Evolutionary conservation across 176 grass and related monocot species (phyloP).

Genomic region (Avena eriantha): DNA sequence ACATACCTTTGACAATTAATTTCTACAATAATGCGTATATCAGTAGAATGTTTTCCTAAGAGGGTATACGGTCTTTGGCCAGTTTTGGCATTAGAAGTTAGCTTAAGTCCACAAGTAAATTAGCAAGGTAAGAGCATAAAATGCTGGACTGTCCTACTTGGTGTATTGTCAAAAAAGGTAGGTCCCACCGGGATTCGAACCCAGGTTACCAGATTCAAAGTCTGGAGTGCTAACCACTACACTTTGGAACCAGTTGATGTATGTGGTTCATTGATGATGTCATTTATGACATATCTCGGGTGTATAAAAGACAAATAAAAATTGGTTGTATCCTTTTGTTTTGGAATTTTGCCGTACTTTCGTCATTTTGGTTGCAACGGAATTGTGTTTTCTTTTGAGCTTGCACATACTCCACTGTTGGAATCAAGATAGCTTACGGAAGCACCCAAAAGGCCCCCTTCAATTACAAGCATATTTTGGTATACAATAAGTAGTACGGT

Average conservation of each 20-base stretch:
- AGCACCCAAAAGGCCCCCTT: neutral
- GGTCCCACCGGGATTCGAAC: conserved; percentile 94
- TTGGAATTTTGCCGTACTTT: neutral
- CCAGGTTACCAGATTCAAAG: conserved; percentile 99
- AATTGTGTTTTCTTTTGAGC: neutral
- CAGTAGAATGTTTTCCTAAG: neutral
- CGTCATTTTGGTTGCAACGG: neutral
- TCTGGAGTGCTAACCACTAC: conserved; percentile 99
- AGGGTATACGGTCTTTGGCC: neutral
- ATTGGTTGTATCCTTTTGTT: neutral
- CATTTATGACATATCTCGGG: neutral
- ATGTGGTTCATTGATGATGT: neutral
- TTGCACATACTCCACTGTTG: neutral
- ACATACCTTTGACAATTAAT: neutral
- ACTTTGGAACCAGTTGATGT: conserved; percentile 35
- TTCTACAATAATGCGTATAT: neutral
- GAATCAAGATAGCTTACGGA: neutral
- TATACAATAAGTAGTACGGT: neutral
- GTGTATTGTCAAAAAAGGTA: conserved; percentile 21
- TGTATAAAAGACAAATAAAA: neutral
- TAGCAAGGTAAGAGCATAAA: neutral
- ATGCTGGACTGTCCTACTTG: neutral
- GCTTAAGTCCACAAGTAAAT: neutral
- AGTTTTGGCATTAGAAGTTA: neutral
- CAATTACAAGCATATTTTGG: neutral